Percentiles rank a stretch among this genome's conserved stretches.
Evolutionary conservation across 345 rosid species (phyloP).

Genomic region (Aegle marmelos): DNA sequence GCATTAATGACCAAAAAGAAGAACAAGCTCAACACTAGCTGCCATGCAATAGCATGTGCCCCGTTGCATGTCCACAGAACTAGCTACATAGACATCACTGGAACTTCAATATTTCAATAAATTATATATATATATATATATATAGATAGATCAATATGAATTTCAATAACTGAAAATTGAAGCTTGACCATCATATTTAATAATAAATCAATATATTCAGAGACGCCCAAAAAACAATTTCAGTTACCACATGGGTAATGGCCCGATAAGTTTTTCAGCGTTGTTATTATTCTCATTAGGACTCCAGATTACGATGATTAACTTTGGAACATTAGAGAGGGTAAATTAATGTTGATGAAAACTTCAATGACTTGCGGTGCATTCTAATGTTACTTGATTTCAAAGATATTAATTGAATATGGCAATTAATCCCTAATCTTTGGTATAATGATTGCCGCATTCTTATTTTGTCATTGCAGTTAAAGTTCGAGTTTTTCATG

Average conservation of each 20-base stretch:
- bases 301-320: neutral
- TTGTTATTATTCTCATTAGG: too few relatives aligned
- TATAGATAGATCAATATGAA: too few relatives aligned
- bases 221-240: neutral
- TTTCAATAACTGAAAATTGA: neutral
- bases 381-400: neutral
- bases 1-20: neutral
- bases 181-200: neutral
- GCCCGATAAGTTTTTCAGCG: conserved; percentile 2
- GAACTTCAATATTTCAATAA: neutral
- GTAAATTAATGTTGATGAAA: too few relatives aligned
- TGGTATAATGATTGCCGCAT: too few relatives aligned
- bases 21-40: neutral
- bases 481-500: too few relatives aligned
- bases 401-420: neutral
- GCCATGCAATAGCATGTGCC: neutral
- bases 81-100: neutral
- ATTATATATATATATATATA: too few relatives aligned
- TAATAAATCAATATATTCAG: neutral
- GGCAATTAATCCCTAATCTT: too few relatives aligned
- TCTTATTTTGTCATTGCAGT: too few relatives aligned
- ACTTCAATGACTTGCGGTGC: neutral
- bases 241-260: conserved; percentile 9
- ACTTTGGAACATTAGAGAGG: neutral
- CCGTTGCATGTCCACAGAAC: neutral